A percentile compares a stretch with the other conserved stretches of the same genome.
Conservation (phyloP, 345 rosid species). For the Excoecaria cochinchinensis region DNA sequence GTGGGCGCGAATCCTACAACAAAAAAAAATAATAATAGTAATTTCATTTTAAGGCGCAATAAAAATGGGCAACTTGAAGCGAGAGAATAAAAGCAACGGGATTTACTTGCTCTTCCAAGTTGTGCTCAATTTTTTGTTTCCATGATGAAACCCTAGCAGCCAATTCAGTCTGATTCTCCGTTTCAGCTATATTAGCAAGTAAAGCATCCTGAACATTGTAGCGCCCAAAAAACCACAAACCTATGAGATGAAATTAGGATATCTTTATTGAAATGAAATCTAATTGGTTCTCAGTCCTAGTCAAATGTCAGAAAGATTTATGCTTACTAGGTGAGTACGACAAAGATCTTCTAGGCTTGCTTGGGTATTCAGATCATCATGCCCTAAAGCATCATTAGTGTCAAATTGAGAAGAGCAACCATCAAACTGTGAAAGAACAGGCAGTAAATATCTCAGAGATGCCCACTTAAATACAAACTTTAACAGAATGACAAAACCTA, state of each 20-base stretch:
- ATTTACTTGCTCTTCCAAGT: conserved; percentile 87
- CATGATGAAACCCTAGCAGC: conserved; percentile 88
- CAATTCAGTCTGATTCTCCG: conserved; percentile 85
- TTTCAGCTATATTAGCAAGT: conserved; percentile 89
- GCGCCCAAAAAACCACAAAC: no score
- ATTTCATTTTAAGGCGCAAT: neutral
- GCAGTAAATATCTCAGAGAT: conserved; percentile 17
- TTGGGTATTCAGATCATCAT: conserved; percentile 45
- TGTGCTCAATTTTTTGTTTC: conserved; percentile 91
- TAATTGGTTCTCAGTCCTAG: neutral
- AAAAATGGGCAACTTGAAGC: neutral
- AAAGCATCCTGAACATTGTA: conserved; percentile 68
- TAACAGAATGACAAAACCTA: conserved; percentile 8
- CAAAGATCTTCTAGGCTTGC: conserved; percentile 93
- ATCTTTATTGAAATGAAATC: neutral
- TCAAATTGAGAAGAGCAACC: conserved; percentile 17
- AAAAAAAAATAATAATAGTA: conserved; percentile 11
- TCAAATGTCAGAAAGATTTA: neutral
- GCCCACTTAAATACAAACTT: conserved; percentile 4
- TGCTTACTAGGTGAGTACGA: conserved; percentile 85
- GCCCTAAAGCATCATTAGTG: conserved; percentile 41
- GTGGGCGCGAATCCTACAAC: conserved; percentile 74
- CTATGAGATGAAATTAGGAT: neutral
- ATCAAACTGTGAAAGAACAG: conserved; percentile 35
- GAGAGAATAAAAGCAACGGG: conserved; percentile 4